phyloP scores from a whole-genome alignment of 2,329 filamentous ascomycete genomes.

The Talaromyces sp. region DNA sequence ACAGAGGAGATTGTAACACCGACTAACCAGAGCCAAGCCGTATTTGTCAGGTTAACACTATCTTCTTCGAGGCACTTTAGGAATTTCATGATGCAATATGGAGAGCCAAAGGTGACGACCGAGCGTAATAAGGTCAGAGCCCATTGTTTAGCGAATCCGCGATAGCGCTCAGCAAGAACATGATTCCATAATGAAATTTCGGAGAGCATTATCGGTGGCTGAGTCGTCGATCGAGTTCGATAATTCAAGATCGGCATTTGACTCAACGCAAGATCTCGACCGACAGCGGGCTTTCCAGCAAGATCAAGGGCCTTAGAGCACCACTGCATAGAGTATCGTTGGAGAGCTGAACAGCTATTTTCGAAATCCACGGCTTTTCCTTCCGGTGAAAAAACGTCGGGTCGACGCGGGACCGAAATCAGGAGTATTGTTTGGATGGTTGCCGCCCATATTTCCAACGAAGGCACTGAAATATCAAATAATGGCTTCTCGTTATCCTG shows the following conservation, averaged over 20 bases:
- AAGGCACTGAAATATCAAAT: neutral
- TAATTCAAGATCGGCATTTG: constrained; percentile 4
- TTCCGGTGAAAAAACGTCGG: constrained; percentile 8
- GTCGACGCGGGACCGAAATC: constrained; percentile 1
- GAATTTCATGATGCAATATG: constrained; percentile 7
- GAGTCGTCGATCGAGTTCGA: constrained; percentile 3
- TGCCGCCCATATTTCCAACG: neutral
- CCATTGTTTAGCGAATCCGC: constrained; percentile 9
- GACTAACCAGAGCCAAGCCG: neutral
- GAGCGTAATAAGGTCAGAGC: constrained; percentile 1
- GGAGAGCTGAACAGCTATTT: neutral
- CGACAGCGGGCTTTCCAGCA: neutral
- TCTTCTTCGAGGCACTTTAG: constrained; percentile 3
- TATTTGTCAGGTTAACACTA: neutral
- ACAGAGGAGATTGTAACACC: neutral
- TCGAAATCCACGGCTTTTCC: constrained; percentile 6
- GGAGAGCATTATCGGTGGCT: neutral
- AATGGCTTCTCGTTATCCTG: neutral
- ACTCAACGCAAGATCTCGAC: neutral
- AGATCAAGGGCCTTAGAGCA: neutral
- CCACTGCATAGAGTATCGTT: constrained; percentile 8
- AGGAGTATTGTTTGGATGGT: neutral
- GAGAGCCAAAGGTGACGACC: neutral
- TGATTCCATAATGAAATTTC: constrained; percentile 1
- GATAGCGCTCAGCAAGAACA: neutral